Evolutionary conservation across 2,329 filamentous ascomycete genomes (phyloP).

Genomic region (Cyphellophora europaea): DNA sequence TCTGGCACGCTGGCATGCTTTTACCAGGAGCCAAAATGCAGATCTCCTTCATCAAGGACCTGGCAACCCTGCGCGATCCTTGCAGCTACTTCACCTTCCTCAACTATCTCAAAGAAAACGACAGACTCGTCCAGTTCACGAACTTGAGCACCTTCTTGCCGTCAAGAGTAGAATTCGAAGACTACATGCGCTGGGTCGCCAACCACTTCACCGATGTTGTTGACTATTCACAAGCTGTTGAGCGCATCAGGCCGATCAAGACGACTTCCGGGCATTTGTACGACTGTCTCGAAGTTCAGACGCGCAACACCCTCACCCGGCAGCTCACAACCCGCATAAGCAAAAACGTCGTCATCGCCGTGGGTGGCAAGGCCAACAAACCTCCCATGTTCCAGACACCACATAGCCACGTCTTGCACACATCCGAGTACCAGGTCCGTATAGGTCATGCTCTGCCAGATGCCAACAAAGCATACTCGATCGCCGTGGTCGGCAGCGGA

Average conservation of each 20-base stretch:
- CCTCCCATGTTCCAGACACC: slow-evolving; percentile 60
- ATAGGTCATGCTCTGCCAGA: slow-evolving; percentile 22
- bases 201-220: slow-evolving; percentile 65
- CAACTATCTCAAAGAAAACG: slow-evolving; percentile 80
- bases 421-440: slow-evolving; percentile 59
- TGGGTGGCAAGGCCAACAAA: slow-evolving; percentile 60
- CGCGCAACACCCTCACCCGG: slow-evolving; percentile 47
- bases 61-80: slow-evolving; percentile 81
- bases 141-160: slow-evolving; percentile 86
- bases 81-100: slow-evolving; percentile 88
- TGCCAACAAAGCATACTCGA: slow-evolving; percentile 45
- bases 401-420: slow-evolving; percentile 72
- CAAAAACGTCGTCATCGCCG: slow-evolving; percentile 52
- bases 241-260: slow-evolving; percentile 55
- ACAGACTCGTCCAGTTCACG: slow-evolving; percentile 78
- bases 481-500: slow-evolving; percentile 80
- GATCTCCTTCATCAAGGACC: slow-evolving; percentile 93
- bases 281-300: slow-evolving; percentile 58
- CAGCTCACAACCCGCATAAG: slow-evolving; percentile 29
- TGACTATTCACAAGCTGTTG: slow-evolving; percentile 67
- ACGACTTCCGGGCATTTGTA: slow-evolving; percentile 26
- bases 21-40: slow-evolving; percentile 92
- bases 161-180: slow-evolving; percentile 79
- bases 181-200: slow-evolving; percentile 91
- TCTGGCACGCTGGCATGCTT: slow-evolving; percentile 94